phyloP scores from a whole-genome alignment of 176 grass and related monocot species.

The Oryza nivara region DNA sequence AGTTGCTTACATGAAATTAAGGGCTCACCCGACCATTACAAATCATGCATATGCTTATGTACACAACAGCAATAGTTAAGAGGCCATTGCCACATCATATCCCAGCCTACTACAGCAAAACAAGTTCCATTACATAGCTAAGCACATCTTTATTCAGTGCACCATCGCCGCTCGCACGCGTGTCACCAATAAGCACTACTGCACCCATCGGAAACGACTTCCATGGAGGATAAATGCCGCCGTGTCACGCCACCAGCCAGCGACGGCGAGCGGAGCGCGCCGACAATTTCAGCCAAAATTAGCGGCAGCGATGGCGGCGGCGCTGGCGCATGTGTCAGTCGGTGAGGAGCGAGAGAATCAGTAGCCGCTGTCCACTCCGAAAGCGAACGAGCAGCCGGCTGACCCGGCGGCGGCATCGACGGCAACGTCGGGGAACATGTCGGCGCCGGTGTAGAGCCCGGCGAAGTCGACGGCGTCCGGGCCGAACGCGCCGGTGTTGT shows the following conservation, averaged over 20 bases:
- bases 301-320: not conserved
- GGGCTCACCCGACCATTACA: not conserved
- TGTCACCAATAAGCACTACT: not conserved
- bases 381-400: slow-evolving; percentile 41
- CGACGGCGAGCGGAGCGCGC: not conserved
- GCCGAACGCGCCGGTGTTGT: slow-evolving; percentile 23
- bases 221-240: not conserved
- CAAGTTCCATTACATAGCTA: not conserved
- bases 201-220: not conserved
- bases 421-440: not conserved
- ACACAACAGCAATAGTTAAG: not conserved
- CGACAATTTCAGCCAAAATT: not conserved
- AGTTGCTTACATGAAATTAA: too few relatives aligned
- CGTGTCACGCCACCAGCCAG: not conserved
- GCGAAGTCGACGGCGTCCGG: slow-evolving; percentile 40
- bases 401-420: slow-evolving; percentile 38
- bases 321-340: not conserved
- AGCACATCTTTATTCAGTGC: not conserved
- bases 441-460: slow-evolving; percentile 45
- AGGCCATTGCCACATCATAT: not conserved
- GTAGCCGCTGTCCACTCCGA: slow-evolving; percentile 48
- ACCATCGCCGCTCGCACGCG: not conserved
- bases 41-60: not conserved
- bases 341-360: not conserved
- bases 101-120: not conserved